These are phyloP conservation scores for Diaporthe sp. DNA, from an alignment of 2,329 filamentous ascomycete species.

Conservation along the genomic window DNA sequence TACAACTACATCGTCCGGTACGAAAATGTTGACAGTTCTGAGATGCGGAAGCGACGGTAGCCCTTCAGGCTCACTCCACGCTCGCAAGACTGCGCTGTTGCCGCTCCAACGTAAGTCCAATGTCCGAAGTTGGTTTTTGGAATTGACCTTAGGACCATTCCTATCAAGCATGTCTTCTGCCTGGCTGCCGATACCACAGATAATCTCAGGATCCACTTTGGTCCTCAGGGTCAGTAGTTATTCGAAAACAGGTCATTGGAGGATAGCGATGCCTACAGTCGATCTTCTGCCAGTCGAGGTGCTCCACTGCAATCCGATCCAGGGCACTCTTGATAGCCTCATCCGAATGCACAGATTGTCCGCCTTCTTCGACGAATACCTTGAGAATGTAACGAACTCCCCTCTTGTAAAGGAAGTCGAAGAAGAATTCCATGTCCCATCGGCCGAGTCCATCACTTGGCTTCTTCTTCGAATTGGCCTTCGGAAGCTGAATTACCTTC, in stretches of 20 bases:
- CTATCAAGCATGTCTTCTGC: neutral
- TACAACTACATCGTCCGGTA: neutral
- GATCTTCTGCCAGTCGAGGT: neutral
- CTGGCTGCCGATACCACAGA: neutral
- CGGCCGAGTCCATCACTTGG: neutral
- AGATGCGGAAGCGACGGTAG: neutral
- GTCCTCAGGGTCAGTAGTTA: neutral
- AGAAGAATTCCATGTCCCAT: conserved; percentile 3
- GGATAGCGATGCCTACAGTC: neutral
- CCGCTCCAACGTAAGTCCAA: conserved; percentile 2
- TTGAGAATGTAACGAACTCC: neutral
- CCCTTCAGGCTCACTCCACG: conserved; percentile 11
- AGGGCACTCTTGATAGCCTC: neutral
- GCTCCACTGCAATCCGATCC: neutral
- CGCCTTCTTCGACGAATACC: neutral
- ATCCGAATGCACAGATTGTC: neutral
- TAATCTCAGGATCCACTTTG: neutral
- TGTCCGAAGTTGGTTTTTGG: neutral
- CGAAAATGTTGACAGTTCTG: neutral
- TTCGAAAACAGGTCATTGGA: too few species aligned
- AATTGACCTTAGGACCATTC: neutral
- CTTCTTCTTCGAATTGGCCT: neutral
- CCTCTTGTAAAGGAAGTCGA: neutral
- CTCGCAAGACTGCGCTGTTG: neutral
- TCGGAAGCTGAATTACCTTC: neutral